Evolutionary conservation across 257 asterid species (phyloP).

Genomic region (Craterostigma plantagineum): DNA sequence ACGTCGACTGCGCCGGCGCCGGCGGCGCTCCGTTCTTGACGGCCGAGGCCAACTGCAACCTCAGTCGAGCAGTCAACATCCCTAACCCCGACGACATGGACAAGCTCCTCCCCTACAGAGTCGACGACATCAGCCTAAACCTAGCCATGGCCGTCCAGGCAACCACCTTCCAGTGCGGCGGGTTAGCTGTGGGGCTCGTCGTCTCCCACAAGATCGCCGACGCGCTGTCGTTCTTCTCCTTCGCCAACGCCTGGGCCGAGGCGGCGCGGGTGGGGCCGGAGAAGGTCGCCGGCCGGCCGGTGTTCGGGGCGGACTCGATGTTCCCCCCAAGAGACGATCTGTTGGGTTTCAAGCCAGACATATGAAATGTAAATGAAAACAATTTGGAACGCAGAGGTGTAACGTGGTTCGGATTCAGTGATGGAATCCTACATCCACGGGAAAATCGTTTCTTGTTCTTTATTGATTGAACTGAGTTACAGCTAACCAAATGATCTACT

Average conservation of each 20-base stretch:
- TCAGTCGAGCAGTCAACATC: slow-evolving; percentile 9
- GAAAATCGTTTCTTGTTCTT: too few species aligned
- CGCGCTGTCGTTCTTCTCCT: slow-evolving; percentile 13
- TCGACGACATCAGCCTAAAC: slow-evolving; percentile 10
- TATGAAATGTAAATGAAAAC: too few species aligned
- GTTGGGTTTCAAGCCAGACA: slow-evolving; percentile 8
- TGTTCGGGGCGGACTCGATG: slow-evolving; percentile 14
- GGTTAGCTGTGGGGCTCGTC: slow-evolving; percentile 18
- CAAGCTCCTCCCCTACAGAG: slow-evolving; percentile 19
- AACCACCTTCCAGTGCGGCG: slow-evolving; percentile 25
- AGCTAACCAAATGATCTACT: too few species aligned
- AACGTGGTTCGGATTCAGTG: too few species aligned
- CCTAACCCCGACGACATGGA: slow-evolving; percentile 15
- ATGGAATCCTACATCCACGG: too few species aligned
- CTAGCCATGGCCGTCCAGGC: slow-evolving; percentile 15
- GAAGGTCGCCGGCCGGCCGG: slow-evolving; percentile 8
- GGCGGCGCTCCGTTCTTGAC: slow-evolving; percentile 22
- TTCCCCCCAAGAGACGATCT: slow-evolving; percentile 27
- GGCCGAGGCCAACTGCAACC: slow-evolving; percentile 17
- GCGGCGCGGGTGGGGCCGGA: too few species aligned
- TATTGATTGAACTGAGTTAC: too few species aligned
- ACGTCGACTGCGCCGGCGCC: slow-evolving; percentile 27
- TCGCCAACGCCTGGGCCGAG: slow-evolving; percentile 25
- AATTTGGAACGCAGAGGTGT: too few species aligned
- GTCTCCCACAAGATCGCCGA: slow-evolving; percentile 30